Base-by-base conservation (phyloP, 768 basidiomycete genomes). In the Tylopilus sp. region DNA sequence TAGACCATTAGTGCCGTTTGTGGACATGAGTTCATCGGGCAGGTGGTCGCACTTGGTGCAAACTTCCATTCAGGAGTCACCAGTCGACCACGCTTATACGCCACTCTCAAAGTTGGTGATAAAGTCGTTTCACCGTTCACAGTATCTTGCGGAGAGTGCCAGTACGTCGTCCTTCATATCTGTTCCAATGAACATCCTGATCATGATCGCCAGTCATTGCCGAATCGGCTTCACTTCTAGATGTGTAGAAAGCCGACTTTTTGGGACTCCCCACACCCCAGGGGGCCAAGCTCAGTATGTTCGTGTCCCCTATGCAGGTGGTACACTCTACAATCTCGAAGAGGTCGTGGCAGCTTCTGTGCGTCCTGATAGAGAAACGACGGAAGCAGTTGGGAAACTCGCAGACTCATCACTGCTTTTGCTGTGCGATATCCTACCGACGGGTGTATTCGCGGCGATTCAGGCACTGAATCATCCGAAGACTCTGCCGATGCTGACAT, bases 51-150 rank as follows among this genome's bases (percentile, higher is more conserved):
- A 11, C 76, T 91, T 8, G 89, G 88, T 33, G 69, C 75, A 21
- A 83, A 71, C 58, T 90, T 81, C 60, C 71, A 71, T 5, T 58
- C 69, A 7, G 66, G 64, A 8, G 67, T 60, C 5, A 56, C 71
- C 39, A 80, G 75, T 40, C 74, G 88, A 42, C 86, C 88, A 1
- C 61, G 65, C 22, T 70, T 88, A 17, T 90, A 91, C 55, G 73
- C 81, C 0, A 79, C 71, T 21, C 74, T 91, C 47, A 79, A 76
- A 48, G 67, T 88, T 6, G 88, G 88, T 6, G 85, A 91, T 63
- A 86, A 82, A 60, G 85, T 91, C 13, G 82, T 91, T 21, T 82
- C 87, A 1, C 86, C 90, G 3, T 91, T 91, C 68, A 88, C 88
- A 0, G 76, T 79, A n/a, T 87, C 81, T 44, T 92, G 90, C 57